A percentile compares a stretch with the other conserved stretches of the same genome.
Evolutionary conservation across 805 yeast genomes (phyloP).

Genomic region (Lipomyces yamanashiensis): DNA sequence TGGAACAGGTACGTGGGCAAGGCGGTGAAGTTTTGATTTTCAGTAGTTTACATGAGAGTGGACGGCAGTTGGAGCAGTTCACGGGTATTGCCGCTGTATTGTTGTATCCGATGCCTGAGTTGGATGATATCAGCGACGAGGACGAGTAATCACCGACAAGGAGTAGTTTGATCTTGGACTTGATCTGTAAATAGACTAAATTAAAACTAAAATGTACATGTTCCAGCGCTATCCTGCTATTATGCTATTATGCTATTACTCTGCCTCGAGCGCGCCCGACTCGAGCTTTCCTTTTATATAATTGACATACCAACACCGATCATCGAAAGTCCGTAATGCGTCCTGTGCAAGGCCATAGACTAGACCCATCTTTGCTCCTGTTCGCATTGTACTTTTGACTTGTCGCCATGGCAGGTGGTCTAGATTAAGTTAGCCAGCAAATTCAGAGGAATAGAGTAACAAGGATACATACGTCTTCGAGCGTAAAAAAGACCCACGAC

Average conservation of each 20-base stretch:
- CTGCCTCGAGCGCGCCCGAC: neutral
- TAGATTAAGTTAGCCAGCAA: slow-evolving; percentile 2
- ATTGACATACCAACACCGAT: slow-evolving; percentile 65
- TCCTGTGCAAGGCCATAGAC: slow-evolving; percentile 71
- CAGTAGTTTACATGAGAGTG: slow-evolving; percentile 85
- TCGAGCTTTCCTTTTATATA: neutral
- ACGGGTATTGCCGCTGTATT: slow-evolving; percentile 91
- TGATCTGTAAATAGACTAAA: too few relatives aligned
- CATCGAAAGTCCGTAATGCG: slow-evolving; percentile 58
- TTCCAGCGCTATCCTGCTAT: too few relatives aligned
- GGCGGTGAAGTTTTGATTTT: slow-evolving; percentile 83
- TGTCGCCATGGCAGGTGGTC: slow-evolving; percentile 38
- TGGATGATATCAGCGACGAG: slow-evolving; percentile 69
- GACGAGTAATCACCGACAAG: slow-evolving; percentile 45
- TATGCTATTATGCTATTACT: neutral
- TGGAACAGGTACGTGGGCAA: slow-evolving; percentile 65
- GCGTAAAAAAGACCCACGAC: slow-evolving; percentile 60
- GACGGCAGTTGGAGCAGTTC: slow-evolving; percentile 83
- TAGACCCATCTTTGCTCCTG: slow-evolving; percentile 65
- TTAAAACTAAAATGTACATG: neutral
- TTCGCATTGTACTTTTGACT: slow-evolving; percentile 45
- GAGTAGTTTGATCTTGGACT: neutral
- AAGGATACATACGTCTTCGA: slow-evolving; percentile 44
- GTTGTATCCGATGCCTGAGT: slow-evolving; percentile 72
- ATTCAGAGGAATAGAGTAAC: neutral